Evolutionary conservation across 2,329 filamentous ascomycete species (phyloP).

Genomic region (Calonectria honghensis): DNA sequence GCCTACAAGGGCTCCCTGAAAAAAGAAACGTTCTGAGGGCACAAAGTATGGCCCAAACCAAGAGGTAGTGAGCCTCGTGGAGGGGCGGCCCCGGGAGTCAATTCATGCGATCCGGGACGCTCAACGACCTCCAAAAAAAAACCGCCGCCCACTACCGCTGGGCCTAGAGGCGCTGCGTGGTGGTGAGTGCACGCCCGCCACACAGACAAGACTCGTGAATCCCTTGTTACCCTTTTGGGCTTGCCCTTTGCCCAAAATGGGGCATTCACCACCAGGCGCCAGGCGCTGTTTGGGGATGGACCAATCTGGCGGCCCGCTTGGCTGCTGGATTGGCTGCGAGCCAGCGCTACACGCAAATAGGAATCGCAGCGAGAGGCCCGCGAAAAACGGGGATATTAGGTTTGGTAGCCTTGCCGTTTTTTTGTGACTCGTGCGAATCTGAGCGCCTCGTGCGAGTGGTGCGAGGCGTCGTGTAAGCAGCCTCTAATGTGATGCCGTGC

Average conservation of each 20-base stretch:
- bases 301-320: conserved; percentile 32
- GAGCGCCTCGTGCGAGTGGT: conserved; percentile 24
- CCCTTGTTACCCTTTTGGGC: conserved; percentile 10
- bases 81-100: conserved; percentile 50
- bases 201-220: conserved; percentile 1
- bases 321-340: conserved; percentile 30
- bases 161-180: background rate
- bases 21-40: conserved; percentile 39
- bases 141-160: conserved; percentile 14
- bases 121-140: conserved; percentile 33
- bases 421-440: conserved; percentile 24
- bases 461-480: conserved; percentile 16
- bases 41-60: conserved; percentile 13
- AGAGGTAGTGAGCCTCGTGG: conserved; percentile 36
- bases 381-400: conserved; percentile 14
- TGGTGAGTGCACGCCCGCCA: conserved; percentile 10
- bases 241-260: conserved; percentile 4
- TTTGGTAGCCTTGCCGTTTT: conserved; percentile 33
- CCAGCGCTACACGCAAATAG: conserved; percentile 32
- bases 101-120: conserved; percentile 54
- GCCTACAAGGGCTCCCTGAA: conserved; percentile 41
- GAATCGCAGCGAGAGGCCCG: conserved; percentile 29
- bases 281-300: conserved; percentile 33
- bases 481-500: background rate
- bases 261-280: conserved; percentile 20